Evolutionary conservation across 129 eudicot species (phyloP).

Genomic region (Chrysanthemum seticuspe): DNA sequence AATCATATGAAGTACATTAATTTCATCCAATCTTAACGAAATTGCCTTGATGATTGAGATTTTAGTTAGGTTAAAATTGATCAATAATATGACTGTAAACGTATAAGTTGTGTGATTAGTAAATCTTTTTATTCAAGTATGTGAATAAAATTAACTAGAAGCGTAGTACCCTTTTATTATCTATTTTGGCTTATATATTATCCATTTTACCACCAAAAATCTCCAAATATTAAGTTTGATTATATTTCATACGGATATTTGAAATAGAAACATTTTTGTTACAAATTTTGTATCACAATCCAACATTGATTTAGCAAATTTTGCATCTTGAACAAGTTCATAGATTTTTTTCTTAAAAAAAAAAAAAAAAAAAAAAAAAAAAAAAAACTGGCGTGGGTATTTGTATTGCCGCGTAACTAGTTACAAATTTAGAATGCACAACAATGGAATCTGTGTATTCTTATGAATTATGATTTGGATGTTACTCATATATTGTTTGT

Average conservation of each 20-base stretch:
- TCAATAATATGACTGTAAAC: neutral
- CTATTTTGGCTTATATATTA: neutral
- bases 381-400: neutral
- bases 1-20: neutral
- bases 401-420: neutral
- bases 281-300: slow-evolving; percentile 4
- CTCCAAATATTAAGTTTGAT: neutral
- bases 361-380: too few relatives aligned
- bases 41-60: neutral
- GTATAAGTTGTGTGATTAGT: neutral
- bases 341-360: too few relatives aligned
- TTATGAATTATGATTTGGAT: neutral
- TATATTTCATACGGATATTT: neutral
- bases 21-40: neutral
- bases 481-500: neutral
- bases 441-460: neutral
- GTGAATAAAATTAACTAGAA: neutral
- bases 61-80: neutral
- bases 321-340: too few relatives aligned
- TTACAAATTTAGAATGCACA: neutral
- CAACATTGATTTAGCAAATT: neutral
- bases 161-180: neutral
- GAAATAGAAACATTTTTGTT: neutral
- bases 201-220: neutral
- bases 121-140: neutral